Evolutionary conservation across 179 eudicot genomes (phyloP).

Genomic region (Silene noctiflora): DNA sequence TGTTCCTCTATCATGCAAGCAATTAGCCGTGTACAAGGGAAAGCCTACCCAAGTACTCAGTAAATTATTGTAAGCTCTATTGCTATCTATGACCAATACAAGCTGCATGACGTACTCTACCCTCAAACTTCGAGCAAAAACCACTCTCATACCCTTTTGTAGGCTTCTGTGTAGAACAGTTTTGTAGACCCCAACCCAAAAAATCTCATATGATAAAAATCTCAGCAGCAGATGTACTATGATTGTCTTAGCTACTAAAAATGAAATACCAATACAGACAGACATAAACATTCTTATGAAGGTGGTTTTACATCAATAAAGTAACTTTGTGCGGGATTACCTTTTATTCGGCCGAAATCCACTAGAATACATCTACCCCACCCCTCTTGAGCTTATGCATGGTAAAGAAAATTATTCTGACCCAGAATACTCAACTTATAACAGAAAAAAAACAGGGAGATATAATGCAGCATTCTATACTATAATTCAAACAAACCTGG

Average conservation of each 20-base stretch:
- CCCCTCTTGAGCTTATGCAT: not conserved
- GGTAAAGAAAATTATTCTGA: not conserved
- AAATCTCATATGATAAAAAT: too few relatives aligned
- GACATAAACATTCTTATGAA: too few relatives aligned
- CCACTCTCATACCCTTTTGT: not conserved
- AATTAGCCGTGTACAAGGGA: not conserved
- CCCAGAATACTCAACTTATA: not conserved
- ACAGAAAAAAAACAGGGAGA: slow-evolving; percentile 6
- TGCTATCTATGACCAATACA: not conserved
- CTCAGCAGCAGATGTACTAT: too few relatives aligned
- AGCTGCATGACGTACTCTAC: not conserved
- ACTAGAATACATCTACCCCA: slow-evolving; percentile 2
- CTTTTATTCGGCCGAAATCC: not conserved
- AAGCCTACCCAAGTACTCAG: not conserved
- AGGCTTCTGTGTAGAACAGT: not conserved
- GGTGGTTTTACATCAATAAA: too few relatives aligned
- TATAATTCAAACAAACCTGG: slow-evolving; percentile 53
- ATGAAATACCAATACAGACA: too few relatives aligned
- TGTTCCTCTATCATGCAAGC: not conserved
- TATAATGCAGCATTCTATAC: not conserved
- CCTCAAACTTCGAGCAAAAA: not conserved
- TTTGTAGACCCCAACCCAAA: too few relatives aligned
- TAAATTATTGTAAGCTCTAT: not conserved
- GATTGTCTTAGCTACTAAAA: too few relatives aligned
- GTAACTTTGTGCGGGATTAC: not conserved